Evolutionary conservation across 257 asterid species (phyloP).

Genomic region (Eustoma russellianum): DNA sequence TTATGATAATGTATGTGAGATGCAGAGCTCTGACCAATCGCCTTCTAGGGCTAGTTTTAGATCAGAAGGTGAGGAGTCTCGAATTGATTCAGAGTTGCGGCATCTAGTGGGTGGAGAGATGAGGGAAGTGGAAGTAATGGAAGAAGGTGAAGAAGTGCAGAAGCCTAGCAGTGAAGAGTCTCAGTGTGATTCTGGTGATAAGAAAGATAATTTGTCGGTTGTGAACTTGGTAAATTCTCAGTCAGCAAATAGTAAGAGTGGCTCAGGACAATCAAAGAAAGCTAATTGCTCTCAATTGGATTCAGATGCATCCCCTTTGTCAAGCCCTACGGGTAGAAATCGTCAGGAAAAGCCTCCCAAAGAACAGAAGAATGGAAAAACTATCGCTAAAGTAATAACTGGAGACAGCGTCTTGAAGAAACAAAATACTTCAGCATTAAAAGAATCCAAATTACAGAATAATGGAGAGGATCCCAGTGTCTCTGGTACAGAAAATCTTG

Average conservation of each 20-base stretch:
- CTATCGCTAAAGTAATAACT: conserved; percentile 16
- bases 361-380: conserved; percentile 34
- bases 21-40: conserved; percentile 95
- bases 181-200: conserved; percentile 30
- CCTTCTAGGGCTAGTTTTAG: conserved; percentile 86
- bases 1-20: conserved; percentile 80
- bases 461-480: conserved; percentile 44
- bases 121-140: conserved; percentile 73
- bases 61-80: conserved; percentile 91
- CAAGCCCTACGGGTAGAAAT: conserved; percentile 46
- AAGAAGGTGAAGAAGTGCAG: conserved; percentile 64
- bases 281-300: conserved; percentile 31
- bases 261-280: conserved; percentile 35
- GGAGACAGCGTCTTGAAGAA: conserved; percentile 35
- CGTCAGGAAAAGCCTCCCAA: conserved; percentile 30
- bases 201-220: conserved; percentile 25
- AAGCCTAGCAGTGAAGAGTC: conserved; percentile 31
- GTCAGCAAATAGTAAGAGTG: conserved; percentile 24
- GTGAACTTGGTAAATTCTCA: conserved; percentile 33
- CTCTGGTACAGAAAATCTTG: conserved; percentile 50
- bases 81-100: conserved; percentile 75
- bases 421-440: conserved; percentile 20
- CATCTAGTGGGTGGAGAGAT: conserved; percentile 89
- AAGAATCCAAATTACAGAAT: conserved; percentile 36
- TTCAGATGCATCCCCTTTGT: conserved; percentile 35